Evolutionary conservation across 2,329 filamentous ascomycete species (phyloP).

Genomic region (Fusarium chuoi): DNA sequence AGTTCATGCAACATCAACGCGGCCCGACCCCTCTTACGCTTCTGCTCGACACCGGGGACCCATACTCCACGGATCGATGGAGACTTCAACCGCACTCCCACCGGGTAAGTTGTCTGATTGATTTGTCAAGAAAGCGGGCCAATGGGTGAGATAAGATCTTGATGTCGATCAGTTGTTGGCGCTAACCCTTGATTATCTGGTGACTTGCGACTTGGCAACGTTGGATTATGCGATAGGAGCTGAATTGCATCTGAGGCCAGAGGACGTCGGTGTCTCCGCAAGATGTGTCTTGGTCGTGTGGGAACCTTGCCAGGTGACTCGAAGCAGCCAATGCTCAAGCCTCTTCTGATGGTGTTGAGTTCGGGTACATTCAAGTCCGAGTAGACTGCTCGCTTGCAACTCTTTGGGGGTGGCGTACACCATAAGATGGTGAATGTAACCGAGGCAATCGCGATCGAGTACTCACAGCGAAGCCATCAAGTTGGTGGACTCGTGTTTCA

Average conservation of each 20-base stretch:
- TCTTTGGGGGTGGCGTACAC: constrained; percentile 21
- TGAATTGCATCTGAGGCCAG: constrained; percentile 25
- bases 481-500: not conserved
- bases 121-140: constrained; percentile 17
- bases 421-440: constrained; percentile 14
- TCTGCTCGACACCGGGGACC: constrained; percentile 19
- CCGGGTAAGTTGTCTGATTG: constrained; percentile 5
- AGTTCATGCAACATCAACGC: constrained; percentile 23
- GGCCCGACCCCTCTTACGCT: constrained; percentile 24
- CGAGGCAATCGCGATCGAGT: constrained; percentile 13
- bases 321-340: not conserved
- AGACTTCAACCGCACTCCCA: not conserved
- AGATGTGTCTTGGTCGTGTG: constrained; percentile 5
- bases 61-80: not conserved
- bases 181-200: constrained; percentile 21
- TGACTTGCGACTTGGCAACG: constrained; percentile 11
- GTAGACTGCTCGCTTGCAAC: not conserved
- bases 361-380: not conserved
- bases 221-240: not conserved
- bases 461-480: constrained; percentile 1
- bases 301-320: constrained; percentile 7
- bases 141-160: constrained; percentile 20
- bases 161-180: constrained; percentile 34
- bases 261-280: constrained; percentile 13
- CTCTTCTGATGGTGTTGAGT: constrained; percentile 6